A percentile compares a stretch with the other conserved stretches of the same genome.
These are phyloP conservation scores for Arabidopsis arenosa DNA, from an alignment of 345 rosid genomes.

Conservation along the genomic window DNA sequence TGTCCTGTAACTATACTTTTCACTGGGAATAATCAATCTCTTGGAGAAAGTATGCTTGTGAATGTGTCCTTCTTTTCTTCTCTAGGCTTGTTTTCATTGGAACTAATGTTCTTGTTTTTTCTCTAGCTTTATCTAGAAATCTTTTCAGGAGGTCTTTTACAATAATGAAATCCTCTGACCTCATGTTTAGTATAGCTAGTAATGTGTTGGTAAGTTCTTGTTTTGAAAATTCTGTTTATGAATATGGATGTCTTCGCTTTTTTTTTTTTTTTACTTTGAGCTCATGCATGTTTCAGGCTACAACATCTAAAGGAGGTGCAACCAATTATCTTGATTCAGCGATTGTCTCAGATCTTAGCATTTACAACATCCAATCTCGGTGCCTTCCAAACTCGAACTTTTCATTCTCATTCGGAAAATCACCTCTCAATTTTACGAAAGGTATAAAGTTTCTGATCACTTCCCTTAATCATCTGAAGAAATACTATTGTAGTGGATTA, in stretches of 20 bases:
- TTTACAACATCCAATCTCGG: slow-evolving; percentile 58
- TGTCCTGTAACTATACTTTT: slow-evolving; percentile 73
- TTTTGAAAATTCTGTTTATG: background rate
- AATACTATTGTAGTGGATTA: too few species aligned
- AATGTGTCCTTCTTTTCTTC: too few species aligned
- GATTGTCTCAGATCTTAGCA: slow-evolving; percentile 50
- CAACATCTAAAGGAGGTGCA: slow-evolving; percentile 45
- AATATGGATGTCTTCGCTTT: background rate
- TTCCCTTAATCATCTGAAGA: background rate
- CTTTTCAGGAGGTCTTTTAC: slow-evolving; percentile 52
- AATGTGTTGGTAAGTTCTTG: slow-evolving; percentile 55
- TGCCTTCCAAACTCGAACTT: slow-evolving; percentile 55
- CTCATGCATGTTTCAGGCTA: slow-evolving; percentile 57
- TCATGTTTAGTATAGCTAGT: slow-evolving; percentile 50
- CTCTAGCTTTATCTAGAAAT: slow-evolving; percentile 57
- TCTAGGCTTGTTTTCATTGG: background rate
- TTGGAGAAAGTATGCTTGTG: slow-evolving; percentile 52
- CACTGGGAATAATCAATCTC: slow-evolving; percentile 68
- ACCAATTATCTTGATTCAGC: slow-evolving; percentile 65
- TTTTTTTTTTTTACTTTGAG: too few species aligned
- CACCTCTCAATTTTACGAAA: slow-evolving; percentile 28
- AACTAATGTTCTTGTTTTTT: slow-evolving; percentile 6
- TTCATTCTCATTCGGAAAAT: slow-evolving; percentile 42
- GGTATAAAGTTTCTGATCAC: slow-evolving; percentile 46
- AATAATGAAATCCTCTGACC: slow-evolving; percentile 47